Evolutionary conservation across 192 early-diverging fungal species (phyloP), one percentile per base, ranked within the genome.

Genomic region (Coemansia sp.): DNA sequence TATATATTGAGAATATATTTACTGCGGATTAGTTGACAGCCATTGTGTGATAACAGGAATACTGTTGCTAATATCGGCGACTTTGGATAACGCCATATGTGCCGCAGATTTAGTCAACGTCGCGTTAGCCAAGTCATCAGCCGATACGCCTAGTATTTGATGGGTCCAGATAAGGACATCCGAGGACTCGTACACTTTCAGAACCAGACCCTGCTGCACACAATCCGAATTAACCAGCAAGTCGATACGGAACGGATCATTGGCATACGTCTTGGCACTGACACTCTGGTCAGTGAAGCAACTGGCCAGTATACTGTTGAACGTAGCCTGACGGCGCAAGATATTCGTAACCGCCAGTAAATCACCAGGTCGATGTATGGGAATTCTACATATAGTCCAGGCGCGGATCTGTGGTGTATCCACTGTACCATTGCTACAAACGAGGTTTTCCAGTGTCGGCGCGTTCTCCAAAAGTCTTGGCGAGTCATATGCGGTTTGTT

Each of bases 221-320:
- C 24, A 27, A 53, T 33, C 5, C 34, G 13, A 12, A 31, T 24
- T 64, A 22, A 77, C 52, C 4, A 64, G 22, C 18, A 84, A 39
- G 18, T 84, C 81, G 16, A 84, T 62, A 62, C 81, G 81, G 69
- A 84, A 84, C 24, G 81, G 81, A 15, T 84, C 81, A 49, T 71
- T 73, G 49, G 81, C 81, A 61, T 61, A 52, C 9, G 81, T 83
- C 36, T 57, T 71, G 58, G 12, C 38, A 78, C 47, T 24, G 58
- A 12, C 38, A 78, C 57, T 24, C 18, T n/a, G 6, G 65, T 39
- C 65, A n/a, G 46, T 36, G 31, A 71, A 70, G 66, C 81, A 79
- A 40, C 81, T 84, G 13, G 71, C 70, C 31, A 84, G 20, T 0
- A 84, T 71, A 57, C 73, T 74, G 66, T 84, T 84, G 55, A 84